These are phyloP conservation scores for Dactylonectria estremocensis DNA, from an alignment of 2,329 filamentous ascomycete species.

Conservation along the genomic window DNA sequence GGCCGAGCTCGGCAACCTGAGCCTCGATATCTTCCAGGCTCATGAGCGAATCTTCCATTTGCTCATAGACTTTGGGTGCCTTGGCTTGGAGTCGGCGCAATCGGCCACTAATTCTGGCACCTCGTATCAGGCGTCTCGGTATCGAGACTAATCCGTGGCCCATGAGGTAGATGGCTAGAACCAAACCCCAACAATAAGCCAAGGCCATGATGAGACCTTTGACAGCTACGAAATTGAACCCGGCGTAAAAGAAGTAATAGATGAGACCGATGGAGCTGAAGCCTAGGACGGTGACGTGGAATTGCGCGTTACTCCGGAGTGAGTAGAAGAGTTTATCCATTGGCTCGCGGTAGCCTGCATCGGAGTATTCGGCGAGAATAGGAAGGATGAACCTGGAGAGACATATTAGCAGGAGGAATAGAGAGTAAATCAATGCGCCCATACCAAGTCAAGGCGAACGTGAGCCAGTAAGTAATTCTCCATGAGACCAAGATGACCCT, in stretches of 20 bases:
- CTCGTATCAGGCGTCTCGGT: conserved; percentile 84
- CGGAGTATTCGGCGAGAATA: conserved; percentile 93
- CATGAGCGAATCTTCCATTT: conserved; percentile 86
- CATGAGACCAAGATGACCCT: conserved; percentile 87
- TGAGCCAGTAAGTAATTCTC: conserved; percentile 98
- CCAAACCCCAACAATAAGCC: conserved; percentile 93
- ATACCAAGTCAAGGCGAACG: conserved; percentile 94
- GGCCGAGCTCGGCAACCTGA: conserved; percentile 84
- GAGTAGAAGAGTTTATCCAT: conserved; percentile 87
- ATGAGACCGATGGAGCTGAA: conserved; percentile 80
- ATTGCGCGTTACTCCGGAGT: conserved; percentile 87
- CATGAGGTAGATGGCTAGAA: conserved; percentile 97
- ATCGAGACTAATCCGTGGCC: conserved; percentile 95
- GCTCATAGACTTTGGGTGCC: conserved; percentile 88
- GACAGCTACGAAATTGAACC: conserved; percentile 79
- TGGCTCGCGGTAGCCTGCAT: conserved; percentile 92
- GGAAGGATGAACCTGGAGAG: conserved; percentile 86
- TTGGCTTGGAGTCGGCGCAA: conserved; percentile 82
- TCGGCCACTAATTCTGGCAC: conserved; percentile 82
- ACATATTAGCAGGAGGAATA: conserved; percentile 32
- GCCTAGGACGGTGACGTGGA: conserved; percentile 85
- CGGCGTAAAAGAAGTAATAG: conserved; percentile 87
- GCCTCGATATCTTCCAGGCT: conserved; percentile 85
- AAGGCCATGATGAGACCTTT: conserved; percentile 93
- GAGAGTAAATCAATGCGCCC: conserved; percentile 40